phyloP scores from a whole-genome alignment of 805 yeast genomes.

The Candida broadrunensis region DNA sequence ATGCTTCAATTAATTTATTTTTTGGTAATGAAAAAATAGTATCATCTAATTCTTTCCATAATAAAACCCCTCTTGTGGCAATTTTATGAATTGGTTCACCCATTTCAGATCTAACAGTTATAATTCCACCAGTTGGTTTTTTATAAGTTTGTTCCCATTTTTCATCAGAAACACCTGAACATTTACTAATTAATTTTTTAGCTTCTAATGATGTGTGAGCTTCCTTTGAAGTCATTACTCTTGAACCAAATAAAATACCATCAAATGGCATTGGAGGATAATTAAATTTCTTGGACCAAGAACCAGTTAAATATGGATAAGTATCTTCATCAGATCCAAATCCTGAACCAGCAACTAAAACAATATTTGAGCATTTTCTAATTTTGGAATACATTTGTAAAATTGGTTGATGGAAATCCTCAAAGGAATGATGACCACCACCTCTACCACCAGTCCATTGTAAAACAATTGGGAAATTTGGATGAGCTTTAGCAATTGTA shows the following conservation, averaged over 20 bases:
- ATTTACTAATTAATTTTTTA: constrained; percentile 84
- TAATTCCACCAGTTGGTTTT: constrained; percentile 94
- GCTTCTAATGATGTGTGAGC: constrained; percentile 93
- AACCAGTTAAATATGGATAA: constrained; percentile 95
- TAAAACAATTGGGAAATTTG: constrained; percentile 91
- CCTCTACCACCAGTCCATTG: constrained; percentile 99
- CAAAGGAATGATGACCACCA: constrained; percentile 99
- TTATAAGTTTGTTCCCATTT: constrained; percentile 95
- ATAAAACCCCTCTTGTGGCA: constrained; percentile 95
- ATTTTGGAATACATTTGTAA: constrained; percentile 93
- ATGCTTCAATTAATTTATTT: constrained; percentile 76
- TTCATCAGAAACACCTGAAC: constrained; percentile 84
- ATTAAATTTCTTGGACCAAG: constrained; percentile 84
- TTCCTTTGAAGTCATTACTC: constrained; percentile 97
- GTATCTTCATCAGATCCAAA: constrained; percentile 97
- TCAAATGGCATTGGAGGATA: constrained; percentile 99
- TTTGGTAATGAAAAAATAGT: constrained; percentile 90
- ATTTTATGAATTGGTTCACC: constrained; percentile 99
- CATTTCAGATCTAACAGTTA: constrained; percentile 97
- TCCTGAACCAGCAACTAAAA: constrained; percentile 96
- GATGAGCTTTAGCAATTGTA: constrained; percentile 92
- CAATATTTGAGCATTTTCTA: constrained; percentile 85
- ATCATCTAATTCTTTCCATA: constrained; percentile 97
- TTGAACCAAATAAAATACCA: constrained; percentile 93
- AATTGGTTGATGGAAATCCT: constrained; percentile 98